These are phyloP conservation scores for Tulasnella sp. DNA, from an alignment of 768 basidiomycete species.

Conservation along the genomic window DNA sequence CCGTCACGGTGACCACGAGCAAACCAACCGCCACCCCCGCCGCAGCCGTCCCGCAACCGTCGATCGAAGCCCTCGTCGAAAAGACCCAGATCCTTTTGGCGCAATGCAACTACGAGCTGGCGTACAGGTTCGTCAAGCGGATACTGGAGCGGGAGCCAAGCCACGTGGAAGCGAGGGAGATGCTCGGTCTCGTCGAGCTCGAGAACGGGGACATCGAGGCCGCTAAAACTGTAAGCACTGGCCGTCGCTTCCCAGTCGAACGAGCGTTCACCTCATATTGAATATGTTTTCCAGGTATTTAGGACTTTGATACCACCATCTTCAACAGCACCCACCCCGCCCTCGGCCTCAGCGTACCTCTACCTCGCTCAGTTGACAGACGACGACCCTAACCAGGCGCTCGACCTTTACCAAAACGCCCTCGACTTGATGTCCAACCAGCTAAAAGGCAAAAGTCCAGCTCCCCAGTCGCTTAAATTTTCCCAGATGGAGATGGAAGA, in stretches of 20 bases:
- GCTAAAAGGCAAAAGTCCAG: constrained; percentile 54
- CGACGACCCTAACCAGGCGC: constrained; percentile 58
- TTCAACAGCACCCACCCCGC: constrained; percentile 43
- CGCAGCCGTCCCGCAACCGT: constrained; percentile 26
- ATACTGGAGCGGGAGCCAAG: constrained; percentile 51
- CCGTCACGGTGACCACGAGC: background rate
- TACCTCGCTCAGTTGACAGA: constrained; percentile 82
- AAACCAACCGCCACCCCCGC: background rate
- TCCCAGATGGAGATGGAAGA: constrained; percentile 28
- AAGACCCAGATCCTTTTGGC: constrained; percentile 73
- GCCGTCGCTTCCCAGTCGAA: constrained; percentile 10
- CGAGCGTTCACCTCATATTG: background rate
- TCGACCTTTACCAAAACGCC: constrained; percentile 71
- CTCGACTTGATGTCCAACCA: constrained; percentile 55
- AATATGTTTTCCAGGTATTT: constrained; percentile 41
- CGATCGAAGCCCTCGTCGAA: constrained; percentile 47
- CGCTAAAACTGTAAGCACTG: constrained; percentile 60
- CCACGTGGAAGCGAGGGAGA: constrained; percentile 62
- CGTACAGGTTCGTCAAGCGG: constrained; percentile 53
- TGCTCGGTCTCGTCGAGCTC: constrained; percentile 65
- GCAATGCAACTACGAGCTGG: constrained; percentile 78
- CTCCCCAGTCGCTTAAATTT: constrained; percentile 29
- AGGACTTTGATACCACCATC: constrained; percentile 46
- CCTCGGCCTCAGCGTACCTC: constrained; percentile 68
- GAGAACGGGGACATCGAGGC: constrained; percentile 66